A percentile compares a stretch with the other conserved stretches of the same genome.
Conservation (phyloP, 148 eudicot species). For the Tetragonia tetragonoides region DNA sequence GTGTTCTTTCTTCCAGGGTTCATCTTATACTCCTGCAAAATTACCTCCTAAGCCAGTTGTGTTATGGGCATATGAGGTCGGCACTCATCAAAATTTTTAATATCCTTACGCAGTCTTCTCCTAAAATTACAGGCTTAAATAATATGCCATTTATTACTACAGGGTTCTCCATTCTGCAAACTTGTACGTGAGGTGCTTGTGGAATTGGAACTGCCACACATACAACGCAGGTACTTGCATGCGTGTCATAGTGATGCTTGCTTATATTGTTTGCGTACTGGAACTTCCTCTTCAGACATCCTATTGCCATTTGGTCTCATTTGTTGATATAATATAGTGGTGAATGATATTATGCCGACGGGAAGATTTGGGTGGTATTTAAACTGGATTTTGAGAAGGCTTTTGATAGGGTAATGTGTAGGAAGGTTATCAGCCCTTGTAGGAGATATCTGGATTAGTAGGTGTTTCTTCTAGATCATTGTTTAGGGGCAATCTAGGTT, state of each 20-base stretch:
- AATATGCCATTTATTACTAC: constrained; percentile 21
- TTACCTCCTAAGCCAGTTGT: constrained; percentile 86
- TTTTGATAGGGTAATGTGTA: background rate
- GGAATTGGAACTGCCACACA: constrained; percentile 91
- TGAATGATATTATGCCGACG: background rate
- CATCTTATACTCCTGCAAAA: constrained; percentile 70
- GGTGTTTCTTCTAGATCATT: background rate
- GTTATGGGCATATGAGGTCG: constrained; percentile 95
- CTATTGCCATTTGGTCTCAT: background rate
- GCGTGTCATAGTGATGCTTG: background rate
- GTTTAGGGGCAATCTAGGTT: too few relatives aligned
- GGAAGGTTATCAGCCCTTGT: background rate
- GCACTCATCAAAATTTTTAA: constrained; percentile 3
- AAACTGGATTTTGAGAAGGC: background rate
- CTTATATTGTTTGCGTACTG: background rate
- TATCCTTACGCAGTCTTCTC: background rate
- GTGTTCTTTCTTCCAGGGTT: constrained; percentile 50
- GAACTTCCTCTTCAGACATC: background rate
- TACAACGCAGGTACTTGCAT: constrained; percentile 62
- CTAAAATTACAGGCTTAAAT: background rate
- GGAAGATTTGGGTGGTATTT: background rate
- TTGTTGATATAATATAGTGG: background rate
- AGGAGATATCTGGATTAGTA: background rate
- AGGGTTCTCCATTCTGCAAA: constrained; percentile 97
- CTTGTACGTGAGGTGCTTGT: constrained; percentile 95